Evolutionary conservation across 2,329 filamentous ascomycete species (phyloP).

Genomic region (Cercospora janseana): DNA sequence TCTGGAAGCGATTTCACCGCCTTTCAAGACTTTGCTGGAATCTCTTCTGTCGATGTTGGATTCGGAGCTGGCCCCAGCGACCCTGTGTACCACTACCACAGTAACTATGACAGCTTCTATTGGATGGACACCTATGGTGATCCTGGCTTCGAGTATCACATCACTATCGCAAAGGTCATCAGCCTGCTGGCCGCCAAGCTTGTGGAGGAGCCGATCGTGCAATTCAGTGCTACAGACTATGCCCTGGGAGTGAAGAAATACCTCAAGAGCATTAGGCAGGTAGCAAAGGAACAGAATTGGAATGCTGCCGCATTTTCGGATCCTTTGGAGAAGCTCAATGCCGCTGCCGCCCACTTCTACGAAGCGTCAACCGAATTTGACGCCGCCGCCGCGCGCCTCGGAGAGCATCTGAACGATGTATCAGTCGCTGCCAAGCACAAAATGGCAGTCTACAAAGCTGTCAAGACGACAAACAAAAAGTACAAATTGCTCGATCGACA

Average conservation of each 20-base stretch:
- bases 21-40: slow-evolving; percentile 54
- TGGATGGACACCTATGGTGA: slow-evolving; percentile 84
- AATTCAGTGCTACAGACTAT: slow-evolving; percentile 50
- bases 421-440: slow-evolving; percentile 48
- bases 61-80: slow-evolving; percentile 40
- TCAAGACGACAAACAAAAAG: slow-evolving; percentile 69
- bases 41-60: slow-evolving; percentile 50
- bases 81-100: slow-evolving; percentile 72
- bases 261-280: slow-evolving; percentile 42
- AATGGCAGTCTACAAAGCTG: slow-evolving; percentile 43
- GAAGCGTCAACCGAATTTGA: slow-evolving; percentile 54
- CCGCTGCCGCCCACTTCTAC: slow-evolving; percentile 50
- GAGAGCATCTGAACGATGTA: slow-evolving; percentile 44
- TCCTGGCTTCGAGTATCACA: slow-evolving; percentile 58
- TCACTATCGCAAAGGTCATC: slow-evolving; percentile 49
- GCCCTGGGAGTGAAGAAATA: slow-evolving; percentile 44
- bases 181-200: slow-evolving; percentile 48
- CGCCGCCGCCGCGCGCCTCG: slow-evolving; percentile 43
- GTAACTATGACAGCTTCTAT: slow-evolving; percentile 78
- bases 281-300: slow-evolving; percentile 27
- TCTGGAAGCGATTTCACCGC: slow-evolving; percentile 54
- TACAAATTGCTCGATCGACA: slow-evolving; percentile 82
- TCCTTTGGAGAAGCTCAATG: slow-evolving; percentile 48
- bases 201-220: slow-evolving; percentile 48
- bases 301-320: slow-evolving; percentile 27